These are phyloP conservation scores for Cryphonectria parasitica DNA, from an alignment of 2,329 filamentous ascomycete genomes.

Conservation along the genomic window DNA sequence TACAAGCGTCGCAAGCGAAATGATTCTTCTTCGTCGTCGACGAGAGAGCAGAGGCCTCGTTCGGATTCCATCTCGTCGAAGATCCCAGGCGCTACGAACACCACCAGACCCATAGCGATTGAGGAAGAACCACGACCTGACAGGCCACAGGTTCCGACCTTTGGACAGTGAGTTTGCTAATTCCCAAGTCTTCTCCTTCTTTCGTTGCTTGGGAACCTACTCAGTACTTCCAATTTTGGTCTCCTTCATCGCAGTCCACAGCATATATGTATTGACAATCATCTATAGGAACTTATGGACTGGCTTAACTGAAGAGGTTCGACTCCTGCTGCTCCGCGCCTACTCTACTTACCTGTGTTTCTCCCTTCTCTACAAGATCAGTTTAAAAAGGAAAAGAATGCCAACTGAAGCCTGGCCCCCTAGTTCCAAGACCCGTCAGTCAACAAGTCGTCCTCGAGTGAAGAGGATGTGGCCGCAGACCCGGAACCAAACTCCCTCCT, in stretches of 20 bases:
- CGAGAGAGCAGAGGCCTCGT: conserved; percentile 7
- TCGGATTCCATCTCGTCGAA: conserved; percentile 16
- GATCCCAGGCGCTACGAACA: neutral
- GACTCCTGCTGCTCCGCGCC: neutral
- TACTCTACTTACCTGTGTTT: neutral
- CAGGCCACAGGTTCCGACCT: conserved; percentile 25
- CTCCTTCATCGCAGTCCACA: neutral
- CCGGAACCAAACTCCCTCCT: conserved; percentile 49
- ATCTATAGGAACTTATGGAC: conserved; percentile 32
- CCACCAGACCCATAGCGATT: conserved; percentile 14
- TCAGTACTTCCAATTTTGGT: neutral
- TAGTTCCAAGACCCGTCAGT: conserved; percentile 32
- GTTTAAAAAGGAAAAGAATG: neutral
- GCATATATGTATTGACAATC: neutral
- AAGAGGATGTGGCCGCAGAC: conserved; percentile 36
- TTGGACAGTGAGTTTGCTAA: conserved; percentile 26
- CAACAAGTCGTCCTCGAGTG: conserved; percentile 28
- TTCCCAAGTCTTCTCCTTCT: neutral
- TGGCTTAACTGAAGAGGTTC: conserved; percentile 32
- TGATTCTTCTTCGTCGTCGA: conserved; percentile 5
- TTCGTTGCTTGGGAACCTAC: conserved; percentile 31
- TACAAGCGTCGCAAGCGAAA: conserved; percentile 52
- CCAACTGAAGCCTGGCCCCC: conserved; percentile 11
- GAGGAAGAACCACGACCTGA: conserved; percentile 18
- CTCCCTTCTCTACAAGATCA: neutral